A percentile compares a stretch with the other conserved stretches of the same genome.
phyloP scores from a whole-genome alignment of 192 early-diverging fungal species.

The Pilobolus umbonatus region DNA sequence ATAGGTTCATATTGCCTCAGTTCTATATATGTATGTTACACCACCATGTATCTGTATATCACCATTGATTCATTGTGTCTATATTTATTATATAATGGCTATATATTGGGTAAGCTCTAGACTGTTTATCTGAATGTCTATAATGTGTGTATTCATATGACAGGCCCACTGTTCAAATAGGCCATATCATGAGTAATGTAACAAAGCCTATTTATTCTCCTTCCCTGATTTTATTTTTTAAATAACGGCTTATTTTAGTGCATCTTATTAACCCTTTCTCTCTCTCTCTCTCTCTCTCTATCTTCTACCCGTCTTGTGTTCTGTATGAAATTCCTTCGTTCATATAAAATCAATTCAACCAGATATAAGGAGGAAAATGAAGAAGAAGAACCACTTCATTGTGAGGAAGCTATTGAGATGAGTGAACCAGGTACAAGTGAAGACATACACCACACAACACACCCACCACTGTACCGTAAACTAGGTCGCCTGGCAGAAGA shows the following conservation, averaged over 20 bases:
- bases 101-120: too few species aligned
- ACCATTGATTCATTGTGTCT: too few species aligned
- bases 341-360: constrained; percentile 4
- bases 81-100: too few species aligned
- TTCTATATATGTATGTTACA: too few species aligned
- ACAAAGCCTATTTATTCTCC: too few species aligned
- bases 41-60: too few species aligned
- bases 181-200: too few species aligned
- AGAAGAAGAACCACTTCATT: constrained; percentile 15
- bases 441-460: constrained; percentile 1
- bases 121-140: too few species aligned
- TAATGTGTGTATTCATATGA: too few species aligned
- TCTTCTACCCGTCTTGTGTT: neutral
- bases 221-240: neutral
- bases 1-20: too few species aligned
- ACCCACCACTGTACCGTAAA: neutral
- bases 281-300: neutral
- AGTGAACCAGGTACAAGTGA: neutral
- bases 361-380: constrained; percentile 5
- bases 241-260: constrained; percentile 1
- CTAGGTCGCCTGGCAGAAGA: neutral
- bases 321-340: constrained; percentile 3
- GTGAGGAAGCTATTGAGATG: constrained; percentile 9
- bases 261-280: neutral
- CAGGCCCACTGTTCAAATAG: too few species aligned